Base-by-base conservation (phyloP, 352 stramenopile species). In the Phytophthora litchii region DNA sequence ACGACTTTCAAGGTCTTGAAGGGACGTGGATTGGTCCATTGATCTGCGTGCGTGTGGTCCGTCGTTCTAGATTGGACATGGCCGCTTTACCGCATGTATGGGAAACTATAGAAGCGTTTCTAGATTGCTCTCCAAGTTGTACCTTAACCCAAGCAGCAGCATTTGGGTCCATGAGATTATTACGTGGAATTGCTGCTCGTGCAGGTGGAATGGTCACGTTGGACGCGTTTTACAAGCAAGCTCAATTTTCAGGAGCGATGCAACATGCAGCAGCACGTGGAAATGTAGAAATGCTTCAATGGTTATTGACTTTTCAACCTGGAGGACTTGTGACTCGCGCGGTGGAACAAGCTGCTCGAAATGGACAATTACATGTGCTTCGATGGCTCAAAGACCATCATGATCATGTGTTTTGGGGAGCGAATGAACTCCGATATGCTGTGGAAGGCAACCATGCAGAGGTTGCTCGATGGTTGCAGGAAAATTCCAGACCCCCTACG, bases 341-440 rank as follows among this genome's bases (percentile, higher is more conserved):
- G 9, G 64, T 74, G 44, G 65, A 74, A 27, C 42, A 56, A n/a
- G 65, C 55, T 4, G 65, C 60, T 2, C 42, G 29, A 9, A 60
- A 70, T 31, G 65, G 60, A 9, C 49, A 64, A 9, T n/a, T 74
- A n/a, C 6, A 52, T 2, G 60, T 74, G 8, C 35, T 74, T 1
- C 20, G 19, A 27, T 74, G 65, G 65, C 31, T 74, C 2, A 60
- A 70, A 13, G n/a, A 52, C 2, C 40, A 70, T 27, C 64, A 69
- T 34, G 59, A 72, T 27, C 59, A 69, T 20, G 55, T 74, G n/a
- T 74, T 74, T 47, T 74, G 66, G 66, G 66, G 66, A 0, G 66
- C 66, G 1, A 74, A 74, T 41, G 66, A 74, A 16, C 55, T 74
- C 11, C 60, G 60, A 11, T 68, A 67, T 20, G 65, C 65, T 12